phyloP scores from a whole-genome alignment of 2,329 filamentous ascomycete species.

The Fusarium tricinctum region DNA sequence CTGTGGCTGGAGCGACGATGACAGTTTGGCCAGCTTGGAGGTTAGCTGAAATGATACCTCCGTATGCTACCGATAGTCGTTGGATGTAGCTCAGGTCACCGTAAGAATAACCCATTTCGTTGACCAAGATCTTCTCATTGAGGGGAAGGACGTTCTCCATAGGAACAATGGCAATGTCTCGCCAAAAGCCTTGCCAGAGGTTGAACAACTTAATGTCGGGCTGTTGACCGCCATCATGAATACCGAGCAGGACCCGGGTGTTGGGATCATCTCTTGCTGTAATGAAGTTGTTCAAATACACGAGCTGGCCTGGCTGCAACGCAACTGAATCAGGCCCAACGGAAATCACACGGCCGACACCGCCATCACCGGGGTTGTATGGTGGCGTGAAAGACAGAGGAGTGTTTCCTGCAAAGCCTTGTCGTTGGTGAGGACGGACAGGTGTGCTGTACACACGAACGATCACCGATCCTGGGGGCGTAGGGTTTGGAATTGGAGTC shows the following conservation, averaged over 20 bases:
- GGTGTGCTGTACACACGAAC: constrained; percentile 35
- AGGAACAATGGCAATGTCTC: constrained; percentile 14
- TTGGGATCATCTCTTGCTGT: constrained; percentile 25
- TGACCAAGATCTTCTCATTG: constrained; percentile 12
- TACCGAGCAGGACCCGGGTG: constrained; percentile 22
- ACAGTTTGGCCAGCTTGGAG: constrained; percentile 29
- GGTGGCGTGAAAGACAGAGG: constrained; percentile 18
- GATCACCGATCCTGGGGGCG: constrained; percentile 16
- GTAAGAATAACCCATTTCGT: constrained; percentile 34
- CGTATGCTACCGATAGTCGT: constrained; percentile 33
- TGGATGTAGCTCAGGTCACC: constrained; percentile 37
- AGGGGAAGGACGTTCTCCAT: constrained; percentile 26
- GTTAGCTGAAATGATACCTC: constrained; percentile 16
- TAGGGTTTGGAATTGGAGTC: not conserved
- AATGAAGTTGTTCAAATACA: constrained; percentile 33
- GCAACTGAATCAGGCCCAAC: constrained; percentile 24
- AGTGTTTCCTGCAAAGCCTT: constrained; percentile 29
- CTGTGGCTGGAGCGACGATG: constrained; percentile 35
- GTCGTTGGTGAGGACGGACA: constrained; percentile 26
- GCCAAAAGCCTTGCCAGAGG: constrained; percentile 37
- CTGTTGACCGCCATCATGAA: constrained; percentile 27
- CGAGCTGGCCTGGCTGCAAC: constrained; percentile 28
- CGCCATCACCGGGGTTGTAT: constrained; percentile 10
- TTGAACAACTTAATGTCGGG: constrained; percentile 22
- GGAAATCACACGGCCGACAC: constrained; percentile 25